Evolutionary conservation across 2,329 filamentous ascomycete species (phyloP), one percentile per base, ranked within the genome.

Genomic region (Talaromyces marneffei): DNA sequence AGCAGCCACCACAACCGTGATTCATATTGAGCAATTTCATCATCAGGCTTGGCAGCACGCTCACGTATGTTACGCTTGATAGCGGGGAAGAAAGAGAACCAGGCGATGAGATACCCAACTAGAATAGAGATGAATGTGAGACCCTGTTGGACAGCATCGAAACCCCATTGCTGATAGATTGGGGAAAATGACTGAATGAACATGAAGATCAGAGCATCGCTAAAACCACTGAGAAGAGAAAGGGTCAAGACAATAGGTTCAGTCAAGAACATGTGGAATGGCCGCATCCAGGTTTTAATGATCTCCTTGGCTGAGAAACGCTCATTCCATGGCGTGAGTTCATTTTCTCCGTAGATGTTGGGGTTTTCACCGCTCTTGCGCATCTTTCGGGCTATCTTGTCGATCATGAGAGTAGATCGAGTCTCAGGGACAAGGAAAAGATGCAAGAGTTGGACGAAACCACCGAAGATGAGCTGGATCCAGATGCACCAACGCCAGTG

Each of bases 381-480:
- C 65, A 86, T 84, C 72, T 84, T 85, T 81, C 91, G 91, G 29
- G 91, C 91, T 62, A 92, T 90, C 1, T 80, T 80, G 76, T 94
- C 87, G 81, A 95, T 86, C 78, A 94, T 82, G 63, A 92, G 83
- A 4, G 87, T 91, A 0, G 85, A 83, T 57, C 90, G 82, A 0
- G 91, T 94, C 74, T 94, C 91, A 1, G 90, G 90, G 1, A 94
- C 90, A 7, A 85, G 79, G 62, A 89, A 69, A 55, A 88, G 77
- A 70, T 92, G 89, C 4, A 89, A 69, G 4, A 83, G 18, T 70
- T 92, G 89, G 2, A 91, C 84, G 35, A 84, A 80, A 8, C 76
- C 87, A 18, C 90, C 90, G 58, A 93, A 86, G 66, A 92, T 91
- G 65, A 93, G 83, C 74, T 92, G 89, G 63, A 93, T 89, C 90